These are phyloP conservation scores for Papiliotrema fonsecae DNA, from an alignment of 1,284 basidiomycete genomes.

Conservation along the genomic window DNA sequence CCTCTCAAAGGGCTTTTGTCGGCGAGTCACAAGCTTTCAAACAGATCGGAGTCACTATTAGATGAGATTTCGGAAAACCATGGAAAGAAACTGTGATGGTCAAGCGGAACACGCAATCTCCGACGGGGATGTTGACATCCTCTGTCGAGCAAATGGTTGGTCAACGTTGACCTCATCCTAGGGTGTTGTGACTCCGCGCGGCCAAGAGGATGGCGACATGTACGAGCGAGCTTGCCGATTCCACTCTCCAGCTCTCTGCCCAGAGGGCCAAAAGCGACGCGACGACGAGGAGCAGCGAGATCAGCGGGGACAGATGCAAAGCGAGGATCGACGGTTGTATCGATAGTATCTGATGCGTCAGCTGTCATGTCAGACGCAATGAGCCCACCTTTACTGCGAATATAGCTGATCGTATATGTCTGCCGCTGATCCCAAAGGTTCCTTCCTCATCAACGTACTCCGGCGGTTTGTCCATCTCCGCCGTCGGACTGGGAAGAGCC, in stretches of 20 bases:
- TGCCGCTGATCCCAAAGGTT: background rate
- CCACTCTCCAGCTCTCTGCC: background rate
- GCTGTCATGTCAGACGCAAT: background rate
- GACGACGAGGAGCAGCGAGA: background rate
- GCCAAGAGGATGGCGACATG: background rate
- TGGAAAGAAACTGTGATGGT: too few relatives aligned
- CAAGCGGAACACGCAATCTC: too few relatives aligned
- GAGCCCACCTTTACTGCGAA: background rate
- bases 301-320: background rate
- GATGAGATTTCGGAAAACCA: too few relatives aligned
- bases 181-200: too few relatives aligned
- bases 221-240: background rate
- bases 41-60: too few relatives aligned
- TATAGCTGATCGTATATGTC: background rate
- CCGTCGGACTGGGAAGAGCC: slow-evolving; percentile 2
- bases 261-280: background rate
- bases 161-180: too few relatives aligned
- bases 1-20: too few relatives aligned
- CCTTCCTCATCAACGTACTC: background rate
- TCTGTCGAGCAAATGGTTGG: too few relatives aligned
- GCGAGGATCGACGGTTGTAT: background rate
- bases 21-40: too few relatives aligned
- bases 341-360: background rate
- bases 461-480: background rate
- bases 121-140: too few relatives aligned